A percentile compares a stretch with the other conserved stretches of the same genome.
phyloP scores from a whole-genome alignment of 805 yeast genomes.

The Sungouiozyma intestinalis region DNA sequence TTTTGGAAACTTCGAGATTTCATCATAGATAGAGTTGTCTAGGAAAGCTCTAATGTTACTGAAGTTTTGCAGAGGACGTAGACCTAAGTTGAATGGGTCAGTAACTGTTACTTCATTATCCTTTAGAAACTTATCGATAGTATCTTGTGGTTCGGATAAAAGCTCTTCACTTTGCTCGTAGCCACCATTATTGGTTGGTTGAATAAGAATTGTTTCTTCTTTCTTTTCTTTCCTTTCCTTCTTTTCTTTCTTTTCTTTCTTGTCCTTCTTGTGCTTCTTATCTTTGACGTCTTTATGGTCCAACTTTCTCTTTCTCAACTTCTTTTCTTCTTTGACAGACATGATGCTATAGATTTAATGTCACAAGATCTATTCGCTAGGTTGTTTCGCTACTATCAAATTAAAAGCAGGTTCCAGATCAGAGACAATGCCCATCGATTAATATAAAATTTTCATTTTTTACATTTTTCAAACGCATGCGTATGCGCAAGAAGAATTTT shows the following conservation, averaged over 20 bases:
- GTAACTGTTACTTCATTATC: conserved; percentile 74
- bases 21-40: conserved; percentile 45
- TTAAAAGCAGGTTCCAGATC: too few relatives aligned
- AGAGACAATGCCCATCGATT: neutral
- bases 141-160: conserved; percentile 38
- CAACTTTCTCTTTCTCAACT: conserved; percentile 32
- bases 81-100: conserved; percentile 42
- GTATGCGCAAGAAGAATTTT: too few relatives aligned
- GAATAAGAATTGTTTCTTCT: too few relatives aligned
- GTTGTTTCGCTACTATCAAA: neutral
- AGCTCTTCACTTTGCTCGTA: conserved; percentile 35
- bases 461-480: too few relatives aligned
- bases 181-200: conserved; percentile 24
- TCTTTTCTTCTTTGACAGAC: conserved; percentile 31
- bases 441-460: neutral
- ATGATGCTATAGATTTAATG: conserved; percentile 6
- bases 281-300: conserved; percentile 27
- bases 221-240: conserved; percentile 25
- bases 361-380: neutral
- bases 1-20: conserved; percentile 61
- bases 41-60: conserved; percentile 39
- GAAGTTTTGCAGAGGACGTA: conserved; percentile 66
- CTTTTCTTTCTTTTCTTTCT: conserved; percentile 21
- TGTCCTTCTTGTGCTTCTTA: conserved; percentile 25
- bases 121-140: conserved; percentile 49